Base-by-base conservation (phyloP, 2,329 filamentous ascomycete species). In the Niveomyces coronatus region DNA sequence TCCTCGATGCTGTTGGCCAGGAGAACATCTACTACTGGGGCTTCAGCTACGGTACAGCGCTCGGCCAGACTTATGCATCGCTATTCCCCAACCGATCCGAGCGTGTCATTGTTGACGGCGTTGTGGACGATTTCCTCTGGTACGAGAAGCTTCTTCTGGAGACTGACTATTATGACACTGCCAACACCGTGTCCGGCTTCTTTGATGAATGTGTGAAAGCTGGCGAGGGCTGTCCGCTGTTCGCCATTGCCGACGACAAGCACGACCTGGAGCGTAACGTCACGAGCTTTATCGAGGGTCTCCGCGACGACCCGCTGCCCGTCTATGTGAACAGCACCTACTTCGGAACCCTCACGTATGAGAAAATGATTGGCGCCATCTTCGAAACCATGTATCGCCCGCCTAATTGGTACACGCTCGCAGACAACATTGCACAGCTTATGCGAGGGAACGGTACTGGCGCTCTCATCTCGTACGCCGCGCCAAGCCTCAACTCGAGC, bases 221-320 rank as follows among this genome's bases (percentile, higher is more conserved):
- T 2, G 67, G 68, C 3, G 45, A 61, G 5, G 55, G 53, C n/a
- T 73, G 68, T 41, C 51, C 62, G 1, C 46, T 72, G 19, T 58
- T 60, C 0, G 50, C 53, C 0, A 43, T 64, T 9, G 57, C 56
- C 9, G 44, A 51, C 3, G 56, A 64, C 1, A 57, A 55, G 28
- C 52, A 63, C 19, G 53, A 50, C 5, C 49, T 67, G 9, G 44
- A 48, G 14, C 40, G 47, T 1, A 53, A 54, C 18, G 48, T 70
- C 1, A 39, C 60, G 2, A 28, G 40, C 0, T 53, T 63, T 4
- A 45, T 62, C 1, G 43, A 50, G 0, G 44, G 51, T 3, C 48
- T 71, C 4, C 49, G 52, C 18, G 46, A 56, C 4, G 52, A 66
- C 6, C 65, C 67, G 0, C 42, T 67, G 17, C 49, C 49, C 2